Evolutionary conservation across 2,329 filamentous ascomycete species (phyloP), one percentile per base, ranked within the genome.

Genomic region (Ophiostoma tasmaniense): DNA sequence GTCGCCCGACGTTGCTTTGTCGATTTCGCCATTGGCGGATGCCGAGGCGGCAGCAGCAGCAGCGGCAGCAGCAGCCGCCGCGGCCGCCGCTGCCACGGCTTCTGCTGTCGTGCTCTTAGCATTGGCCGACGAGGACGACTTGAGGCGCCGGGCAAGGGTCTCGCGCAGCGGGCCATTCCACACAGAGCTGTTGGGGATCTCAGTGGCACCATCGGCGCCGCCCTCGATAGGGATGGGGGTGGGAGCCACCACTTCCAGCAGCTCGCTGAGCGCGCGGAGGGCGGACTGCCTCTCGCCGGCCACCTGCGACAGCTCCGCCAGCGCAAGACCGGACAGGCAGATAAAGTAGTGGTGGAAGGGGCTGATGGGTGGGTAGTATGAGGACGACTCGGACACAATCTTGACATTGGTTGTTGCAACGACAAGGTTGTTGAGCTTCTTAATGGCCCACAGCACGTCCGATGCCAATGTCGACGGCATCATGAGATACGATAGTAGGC

Each of bases 341-440:
- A 84, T 83, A 72, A 89, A 89, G 74, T 92, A 88, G 74, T 91
- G 87, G 68, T 87, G 87, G 62, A 92, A 78, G 0, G 89, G 89
- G 67, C 83, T 88, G 64, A 85, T 79, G 8, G 88, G 78, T 64
- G 84, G 82, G 28, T 62, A 52, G 17, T 37, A 30, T 4, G 61
- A 66, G 35, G 50, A 64, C 4, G 68, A 28, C 37, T 50, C 39
- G 37, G 70, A 37, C 20, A 45, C 64, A 20, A 65, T 65, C 64
- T 65, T 65, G 37, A 65, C 64, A n/a, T 67, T 68, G 30, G 69
- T 84, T 37, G 80, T 79, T 7, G 84, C 81, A 39, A 70, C 64
- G 8, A 91, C 79, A 66, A 90, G 81, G n/a, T 80, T 80, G 52
- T 85, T 81, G 5, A 88, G 81, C 73, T 88, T 84, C 70, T 82